Percentiles rank a stretch among this genome's conserved stretches.
These are phyloP conservation scores for Hibiscus syriacus DNA, from an alignment of 345 rosid species.

Conservation along the genomic window DNA sequence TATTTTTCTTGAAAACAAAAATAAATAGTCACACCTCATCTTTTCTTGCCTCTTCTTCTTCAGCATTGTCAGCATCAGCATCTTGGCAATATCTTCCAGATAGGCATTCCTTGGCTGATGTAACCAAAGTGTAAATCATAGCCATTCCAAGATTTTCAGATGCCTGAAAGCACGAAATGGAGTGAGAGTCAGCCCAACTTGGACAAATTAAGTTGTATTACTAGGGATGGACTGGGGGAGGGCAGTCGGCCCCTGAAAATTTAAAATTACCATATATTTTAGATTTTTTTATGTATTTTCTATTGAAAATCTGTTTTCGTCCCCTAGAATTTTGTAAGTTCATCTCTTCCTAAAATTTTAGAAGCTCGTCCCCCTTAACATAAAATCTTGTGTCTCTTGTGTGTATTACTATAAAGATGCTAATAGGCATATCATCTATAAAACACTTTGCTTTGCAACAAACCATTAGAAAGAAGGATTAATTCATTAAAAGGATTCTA, in stretches of 20 bases:
- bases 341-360: no score
- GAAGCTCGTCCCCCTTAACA: no score
- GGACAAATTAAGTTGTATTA: neutral
- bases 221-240: no score
- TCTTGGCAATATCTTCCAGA: conserved; percentile 58
- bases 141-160: conserved; percentile 96
- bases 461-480: neutral
- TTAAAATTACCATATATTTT: no score
- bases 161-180: conserved; percentile 38
- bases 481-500: neutral
- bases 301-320: no score
- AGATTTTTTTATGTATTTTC: no score
- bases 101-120: conserved; percentile 91
- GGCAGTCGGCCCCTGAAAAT: no score
- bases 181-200: conserved; percentile 7
- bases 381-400: no score
- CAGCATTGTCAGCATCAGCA: neutral
- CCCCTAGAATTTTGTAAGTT: no score
- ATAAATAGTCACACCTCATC: neutral
- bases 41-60: neutral
- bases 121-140: no score
- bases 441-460: neutral
- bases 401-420: no score
- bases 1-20: neutral
- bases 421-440: neutral